Evolutionary conservation across 1,284 basidiomycete species (phyloP).

Genomic region (Puccinia novopanici): DNA sequence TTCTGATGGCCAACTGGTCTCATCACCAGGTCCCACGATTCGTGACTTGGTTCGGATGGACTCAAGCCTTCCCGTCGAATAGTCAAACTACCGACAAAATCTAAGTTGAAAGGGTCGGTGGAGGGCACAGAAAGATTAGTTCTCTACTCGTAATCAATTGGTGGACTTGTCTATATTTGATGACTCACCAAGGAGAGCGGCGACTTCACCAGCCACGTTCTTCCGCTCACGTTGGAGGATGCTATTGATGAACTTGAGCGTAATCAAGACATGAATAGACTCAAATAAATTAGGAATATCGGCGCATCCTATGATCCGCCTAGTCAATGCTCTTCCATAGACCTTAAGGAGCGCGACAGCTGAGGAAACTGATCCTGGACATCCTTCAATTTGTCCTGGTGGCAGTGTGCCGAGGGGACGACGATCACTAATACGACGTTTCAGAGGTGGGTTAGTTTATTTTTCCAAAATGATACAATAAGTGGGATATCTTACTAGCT

Average conservation of each 20-base stretch:
- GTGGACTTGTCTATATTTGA: too few species aligned
- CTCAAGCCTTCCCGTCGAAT: slow-evolving; percentile 70
- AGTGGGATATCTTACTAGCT: slow-evolving; percentile 33
- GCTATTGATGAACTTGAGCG: slow-evolving; percentile 39
- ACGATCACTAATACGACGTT: slow-evolving; percentile 29
- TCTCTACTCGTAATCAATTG: not conserved
- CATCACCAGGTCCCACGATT: slow-evolving; percentile 58
- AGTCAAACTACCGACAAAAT: slow-evolving; percentile 72
- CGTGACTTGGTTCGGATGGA: slow-evolving; percentile 64
- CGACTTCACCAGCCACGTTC: slow-evolving; percentile 44
- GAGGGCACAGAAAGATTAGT: not conserved
- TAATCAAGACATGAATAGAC: slow-evolving; percentile 37
- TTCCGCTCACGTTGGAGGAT: slow-evolving; percentile 35
- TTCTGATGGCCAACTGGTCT: slow-evolving; percentile 53
- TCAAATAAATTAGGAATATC: slow-evolving; percentile 37
- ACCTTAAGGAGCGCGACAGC: slow-evolving; percentile 32
- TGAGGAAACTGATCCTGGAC: slow-evolving; percentile 37
- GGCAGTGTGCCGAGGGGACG: slow-evolving; percentile 18
- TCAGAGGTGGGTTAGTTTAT: not conserved
- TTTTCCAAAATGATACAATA: not conserved
- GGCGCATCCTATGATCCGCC: slow-evolving; percentile 35
- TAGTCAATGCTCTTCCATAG: slow-evolving; percentile 38
- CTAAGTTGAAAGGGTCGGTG: slow-evolving; percentile 55
- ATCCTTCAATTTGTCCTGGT: slow-evolving; percentile 1
- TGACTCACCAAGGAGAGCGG: slow-evolving; percentile 45